These are phyloP conservation scores for Penicillium nordicum DNA, from an alignment of 2,329 filamentous ascomycete species.

Conservation along the genomic window DNA sequence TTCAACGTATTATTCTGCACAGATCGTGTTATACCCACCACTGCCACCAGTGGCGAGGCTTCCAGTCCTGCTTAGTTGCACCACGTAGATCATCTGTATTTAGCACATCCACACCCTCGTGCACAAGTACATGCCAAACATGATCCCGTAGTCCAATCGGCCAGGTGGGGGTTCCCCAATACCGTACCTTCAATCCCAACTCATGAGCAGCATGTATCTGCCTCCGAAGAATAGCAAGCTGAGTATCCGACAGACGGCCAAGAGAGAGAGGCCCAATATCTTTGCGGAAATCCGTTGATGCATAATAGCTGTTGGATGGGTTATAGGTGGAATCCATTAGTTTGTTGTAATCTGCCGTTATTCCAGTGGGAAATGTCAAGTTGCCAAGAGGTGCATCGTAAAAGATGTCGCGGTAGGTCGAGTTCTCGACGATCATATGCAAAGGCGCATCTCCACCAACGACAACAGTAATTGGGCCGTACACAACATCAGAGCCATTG, in stretches of 20 bases:
- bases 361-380: conserved; percentile 7
- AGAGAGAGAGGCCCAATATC: conserved; percentile 52
- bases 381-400: conserved; percentile 47
- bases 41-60: conserved; percentile 13
- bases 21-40: neutral
- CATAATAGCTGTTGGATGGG: conserved; percentile 62
- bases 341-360: neutral
- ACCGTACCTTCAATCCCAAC: conserved; percentile 55
- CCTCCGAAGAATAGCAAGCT: conserved; percentile 44
- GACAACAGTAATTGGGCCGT: conserved; percentile 48
- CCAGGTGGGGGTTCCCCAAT: conserved; percentile 61
- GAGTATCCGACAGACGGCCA: conserved; percentile 46
- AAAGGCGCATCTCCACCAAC: conserved; percentile 48
- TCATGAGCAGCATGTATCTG: conserved; percentile 50
- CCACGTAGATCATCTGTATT: conserved; percentile 60
- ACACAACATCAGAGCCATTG: conserved; percentile 35
- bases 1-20: neutral
- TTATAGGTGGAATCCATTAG: conserved; percentile 39
- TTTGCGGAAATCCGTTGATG: conserved; percentile 56
- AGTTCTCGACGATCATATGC: conserved; percentile 35
- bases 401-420: conserved; percentile 48
- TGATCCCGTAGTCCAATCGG: conserved; percentile 53
- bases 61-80: conserved; percentile 45
- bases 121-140: conserved; percentile 55
- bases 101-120: conserved; percentile 59